Conservation (phyloP, 2,329 filamentous ascomycete species). For the Sarocladiaceae sp. region DNA sequence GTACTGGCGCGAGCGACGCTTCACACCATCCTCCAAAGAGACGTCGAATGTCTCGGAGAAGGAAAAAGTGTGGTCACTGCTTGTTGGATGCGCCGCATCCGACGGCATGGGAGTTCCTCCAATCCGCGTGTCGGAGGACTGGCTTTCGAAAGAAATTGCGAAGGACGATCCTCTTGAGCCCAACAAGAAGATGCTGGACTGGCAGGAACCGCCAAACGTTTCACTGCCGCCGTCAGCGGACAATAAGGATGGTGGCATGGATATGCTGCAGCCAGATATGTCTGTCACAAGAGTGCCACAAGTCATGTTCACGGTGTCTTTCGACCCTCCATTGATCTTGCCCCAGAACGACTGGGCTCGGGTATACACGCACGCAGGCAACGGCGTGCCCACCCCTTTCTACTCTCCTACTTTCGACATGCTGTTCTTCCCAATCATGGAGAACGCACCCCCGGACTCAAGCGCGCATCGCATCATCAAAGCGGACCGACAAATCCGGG, state of each 20-base stretch:
- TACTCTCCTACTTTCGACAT: constrained; percentile 50
- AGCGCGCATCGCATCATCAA: constrained; percentile 54
- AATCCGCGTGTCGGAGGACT: constrained; percentile 67
- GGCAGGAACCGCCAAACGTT: constrained; percentile 68
- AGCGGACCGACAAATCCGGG: constrained; percentile 41
- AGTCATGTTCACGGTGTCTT: constrained; percentile 68
- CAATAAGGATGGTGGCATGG: constrained; percentile 46
- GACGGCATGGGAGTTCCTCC: constrained; percentile 47
- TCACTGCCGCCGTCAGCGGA: constrained; percentile 46
- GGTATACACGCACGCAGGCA: constrained; percentile 54
- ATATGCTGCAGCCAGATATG: constrained; percentile 43
- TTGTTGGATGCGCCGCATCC: constrained; percentile 59
- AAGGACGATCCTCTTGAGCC: constrained; percentile 43
- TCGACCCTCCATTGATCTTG: constrained; percentile 70
- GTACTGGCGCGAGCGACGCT: constrained; percentile 68
- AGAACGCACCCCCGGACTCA: constrained; percentile 46
- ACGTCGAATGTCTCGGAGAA: constrained; percentile 32
- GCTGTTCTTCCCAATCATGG: constrained; percentile 51
- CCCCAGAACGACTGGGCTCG: constrained; percentile 60
- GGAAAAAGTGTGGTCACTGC: constrained; percentile 60
- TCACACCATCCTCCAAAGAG: constrained; percentile 34
- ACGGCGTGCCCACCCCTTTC: constrained; percentile 33
- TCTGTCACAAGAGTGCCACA: constrained; percentile 57
- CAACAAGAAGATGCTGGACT: constrained; percentile 54
- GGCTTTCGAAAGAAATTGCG: constrained; percentile 66